Percentiles rank a stretch among this genome's conserved stretches.
These are phyloP conservation scores for Pichiaceae sp. DNA, from an alignment of 1,139 yeast genomes.

Conservation along the genomic window DNA sequence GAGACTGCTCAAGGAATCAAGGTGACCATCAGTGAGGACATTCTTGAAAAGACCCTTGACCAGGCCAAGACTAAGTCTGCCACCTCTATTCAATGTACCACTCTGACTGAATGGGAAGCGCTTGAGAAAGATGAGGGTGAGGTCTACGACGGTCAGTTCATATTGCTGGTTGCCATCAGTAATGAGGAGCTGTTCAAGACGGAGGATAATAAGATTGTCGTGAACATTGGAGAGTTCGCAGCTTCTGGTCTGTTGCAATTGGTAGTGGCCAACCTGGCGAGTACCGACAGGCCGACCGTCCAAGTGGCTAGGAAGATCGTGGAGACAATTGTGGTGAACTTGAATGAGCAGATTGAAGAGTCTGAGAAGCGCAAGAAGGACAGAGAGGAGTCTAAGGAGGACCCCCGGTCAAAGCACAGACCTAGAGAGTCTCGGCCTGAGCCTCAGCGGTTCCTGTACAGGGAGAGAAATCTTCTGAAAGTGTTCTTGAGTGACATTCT, in stretches of 20 bases:
- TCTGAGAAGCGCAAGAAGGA: constrained; percentile 11
- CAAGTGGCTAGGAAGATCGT: constrained; percentile 17
- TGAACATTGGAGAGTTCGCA: constrained; percentile 49
- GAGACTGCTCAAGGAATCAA: constrained; percentile 38
- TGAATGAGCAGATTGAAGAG: constrained; percentile 16
- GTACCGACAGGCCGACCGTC: constrained; percentile 16
- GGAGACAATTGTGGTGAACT: constrained; percentile 10
- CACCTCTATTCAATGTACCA: neutral
- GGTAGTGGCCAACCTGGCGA: constrained; percentile 40
- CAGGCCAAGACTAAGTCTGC: constrained; percentile 7
- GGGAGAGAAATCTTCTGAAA: constrained; percentile 50
- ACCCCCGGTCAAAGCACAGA: constrained; percentile 29
- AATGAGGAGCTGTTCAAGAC: constrained; percentile 50
- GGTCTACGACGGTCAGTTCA: constrained; percentile 53
- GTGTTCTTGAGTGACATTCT: constrained; percentile 56
- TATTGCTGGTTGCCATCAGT: constrained; percentile 47
- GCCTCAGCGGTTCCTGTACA: constrained; percentile 26
- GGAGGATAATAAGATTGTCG: constrained; percentile 20
- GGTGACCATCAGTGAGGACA: constrained; percentile 45
- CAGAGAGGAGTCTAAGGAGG: neutral
- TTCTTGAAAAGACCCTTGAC: constrained; percentile 41
- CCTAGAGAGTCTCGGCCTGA: constrained; percentile 47
- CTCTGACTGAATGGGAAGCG: constrained; percentile 4
- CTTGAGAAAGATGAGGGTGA: constrained; percentile 7
- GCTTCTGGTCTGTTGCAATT: constrained; percentile 54